phyloP scores from a whole-genome alignment of 441 rosid genomes.

The Populus hybrid region DNA sequence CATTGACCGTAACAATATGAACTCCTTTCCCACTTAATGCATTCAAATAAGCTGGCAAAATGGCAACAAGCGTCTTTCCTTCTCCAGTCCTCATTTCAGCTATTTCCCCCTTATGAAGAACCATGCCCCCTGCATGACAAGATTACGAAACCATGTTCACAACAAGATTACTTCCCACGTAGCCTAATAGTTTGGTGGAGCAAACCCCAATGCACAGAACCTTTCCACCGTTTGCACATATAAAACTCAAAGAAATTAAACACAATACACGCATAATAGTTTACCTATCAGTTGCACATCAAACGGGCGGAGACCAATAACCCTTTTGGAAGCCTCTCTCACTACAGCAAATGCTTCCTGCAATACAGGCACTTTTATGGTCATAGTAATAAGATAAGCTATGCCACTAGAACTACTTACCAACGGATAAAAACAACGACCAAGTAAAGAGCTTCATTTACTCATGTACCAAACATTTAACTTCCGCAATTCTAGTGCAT shows the following conservation, averaged over 20 bases:
- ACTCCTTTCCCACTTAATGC: constrained; percentile 93
- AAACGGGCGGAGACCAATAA: constrained; percentile 85
- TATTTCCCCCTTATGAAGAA: constrained; percentile 95
- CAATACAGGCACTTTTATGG: constrained; percentile 2
- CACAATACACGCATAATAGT: background rate
- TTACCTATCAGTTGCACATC: constrained; percentile 92
- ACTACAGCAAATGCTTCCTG: constrained; percentile 97
- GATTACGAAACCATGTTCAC: background rate
- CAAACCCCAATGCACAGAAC: background rate
- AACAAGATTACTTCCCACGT: background rate
- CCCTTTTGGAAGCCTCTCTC: constrained; percentile 90
- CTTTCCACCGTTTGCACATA: background rate
- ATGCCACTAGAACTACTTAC: background rate
- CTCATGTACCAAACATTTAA: background rate
- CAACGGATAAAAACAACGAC: background rate
- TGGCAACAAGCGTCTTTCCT: constrained; percentile 97
- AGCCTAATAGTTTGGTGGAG: background rate
- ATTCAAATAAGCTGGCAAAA: constrained; percentile 92
- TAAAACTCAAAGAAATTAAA: background rate
- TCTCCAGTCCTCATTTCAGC: constrained; percentile 99
- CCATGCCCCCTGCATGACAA: constrained; percentile 74
- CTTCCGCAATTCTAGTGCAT: background rate
- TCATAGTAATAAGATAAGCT: background rate
- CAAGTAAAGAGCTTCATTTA: background rate
- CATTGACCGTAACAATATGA: constrained; percentile 91